A percentile compares a stretch with the other conserved stretches of the same genome.
These are phyloP conservation scores for Dactylellina leptospora DNA, from an alignment of 2,329 filamentous ascomycete genomes.

Conservation along the genomic window DNA sequence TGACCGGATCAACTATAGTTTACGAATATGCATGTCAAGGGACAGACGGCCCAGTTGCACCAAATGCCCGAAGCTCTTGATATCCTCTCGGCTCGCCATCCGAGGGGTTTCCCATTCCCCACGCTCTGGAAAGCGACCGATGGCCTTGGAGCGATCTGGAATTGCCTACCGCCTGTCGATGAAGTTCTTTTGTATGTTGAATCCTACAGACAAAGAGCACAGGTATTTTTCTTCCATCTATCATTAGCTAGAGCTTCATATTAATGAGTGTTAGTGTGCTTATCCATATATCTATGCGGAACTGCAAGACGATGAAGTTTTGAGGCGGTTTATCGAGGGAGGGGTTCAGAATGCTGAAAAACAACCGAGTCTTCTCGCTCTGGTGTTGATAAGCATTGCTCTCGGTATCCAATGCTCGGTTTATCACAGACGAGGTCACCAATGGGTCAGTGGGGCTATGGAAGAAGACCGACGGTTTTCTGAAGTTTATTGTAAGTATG, in stretches of 20 bases:
- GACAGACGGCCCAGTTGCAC: slow-evolving; percentile 12
- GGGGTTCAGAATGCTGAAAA: slow-evolving; percentile 37
- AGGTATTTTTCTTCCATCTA: slow-evolving; percentile 10
- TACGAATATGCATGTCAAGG: slow-evolving; percentile 49
- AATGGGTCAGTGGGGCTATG: slow-evolving; percentile 47
- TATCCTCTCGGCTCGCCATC: slow-evolving; percentile 35
- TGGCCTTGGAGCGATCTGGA: slow-evolving; percentile 39
- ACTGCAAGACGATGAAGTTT: slow-evolving; percentile 39
- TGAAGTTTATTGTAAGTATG: slow-evolving; percentile 40
- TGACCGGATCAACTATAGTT: slow-evolving; percentile 23
- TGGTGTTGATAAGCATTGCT: slow-evolving; percentile 46
- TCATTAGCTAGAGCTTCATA: no score
- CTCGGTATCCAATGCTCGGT: slow-evolving; percentile 49
- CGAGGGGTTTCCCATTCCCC: slow-evolving; percentile 39
- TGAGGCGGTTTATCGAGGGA: slow-evolving; percentile 41
- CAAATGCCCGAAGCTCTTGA: slow-evolving; percentile 42
- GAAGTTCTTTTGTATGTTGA: slow-evolving; percentile 30
- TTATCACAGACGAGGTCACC: slow-evolving; percentile 27
- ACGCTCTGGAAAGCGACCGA: slow-evolving; percentile 49
- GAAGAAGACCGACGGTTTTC: slow-evolving; percentile 42
- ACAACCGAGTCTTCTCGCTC: slow-evolving; percentile 44
- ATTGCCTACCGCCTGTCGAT: slow-evolving; percentile 30
- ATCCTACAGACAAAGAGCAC: slow-evolving; percentile 25
- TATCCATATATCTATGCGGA: slow-evolving; percentile 51
- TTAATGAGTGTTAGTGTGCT: slow-evolving; percentile 39